Base-by-base conservation (phyloP, 805 yeast genomes). In the Zygoascus biomembranicola region DNA sequence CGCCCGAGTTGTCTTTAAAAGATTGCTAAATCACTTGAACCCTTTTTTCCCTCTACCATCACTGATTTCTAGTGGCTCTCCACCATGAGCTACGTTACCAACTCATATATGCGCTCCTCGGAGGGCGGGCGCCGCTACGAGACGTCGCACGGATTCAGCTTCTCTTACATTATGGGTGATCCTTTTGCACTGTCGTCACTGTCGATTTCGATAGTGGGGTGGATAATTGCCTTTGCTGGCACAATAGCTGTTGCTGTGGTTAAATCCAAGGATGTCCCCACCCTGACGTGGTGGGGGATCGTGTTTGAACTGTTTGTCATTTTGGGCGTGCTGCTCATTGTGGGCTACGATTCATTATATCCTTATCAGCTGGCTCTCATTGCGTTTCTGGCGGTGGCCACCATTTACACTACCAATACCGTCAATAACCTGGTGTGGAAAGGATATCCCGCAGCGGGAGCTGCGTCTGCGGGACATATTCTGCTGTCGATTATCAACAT, bases 241-340 rank as follows among this genome's bases (percentile, higher is more conserved):
- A 87, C 95, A 14, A 81, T 87, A 18, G 82, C 81, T 6, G 74
- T 74, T 16, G 39, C 39, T 11, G 23, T 42, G 13, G 26, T 19
- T 11, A 42, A 11, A 11, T 18, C 20, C 26, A 42, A 16, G 26
- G 56, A 54, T 28, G 49, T 47, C 18, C 97, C 97, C 1, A 79
- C 81, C 59, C 86, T 92, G 69, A 80, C 94, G 3, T 92, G 99
- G 99, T 94, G 99, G 99, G 96, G 95, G 1, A 68, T 94, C 5
- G 90, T 86, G 1, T 94, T 81, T 65, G 83, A 92, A 69, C 72
- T 90, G 19, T 57, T 87, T 32, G 60, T 88, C 43, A 75, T 86
- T 19, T 60, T 80, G 5, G 66, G 75, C 79, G 55, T 75, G 77
- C 43, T 61, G 74, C 53, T 73, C 81, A 58, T 88, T 78, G 69